Conservation (phyloP, 192 early-diverging fungal genomes). For the Umbelopsis sp. region DNA sequence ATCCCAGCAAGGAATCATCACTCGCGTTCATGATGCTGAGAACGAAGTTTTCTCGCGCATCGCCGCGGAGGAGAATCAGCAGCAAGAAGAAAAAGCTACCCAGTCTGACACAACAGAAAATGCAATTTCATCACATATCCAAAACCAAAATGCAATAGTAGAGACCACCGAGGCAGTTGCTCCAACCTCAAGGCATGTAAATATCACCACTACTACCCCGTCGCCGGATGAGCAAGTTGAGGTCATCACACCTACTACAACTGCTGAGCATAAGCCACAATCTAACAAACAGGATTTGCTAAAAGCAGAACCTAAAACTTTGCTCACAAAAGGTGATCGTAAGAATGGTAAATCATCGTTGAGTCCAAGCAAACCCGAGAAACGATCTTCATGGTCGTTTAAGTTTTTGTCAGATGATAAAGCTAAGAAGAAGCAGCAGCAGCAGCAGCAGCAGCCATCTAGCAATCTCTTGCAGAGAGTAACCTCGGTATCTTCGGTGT, state of each 20-base stretch:
- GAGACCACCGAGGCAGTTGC: background rate
- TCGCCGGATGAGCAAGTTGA: no score
- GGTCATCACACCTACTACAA: no score
- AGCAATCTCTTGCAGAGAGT: background rate
- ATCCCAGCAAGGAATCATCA: conserved; percentile 31
- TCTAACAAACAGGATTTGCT: no score
- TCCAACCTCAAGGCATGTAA: background rate
- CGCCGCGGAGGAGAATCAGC: conserved; percentile 3
- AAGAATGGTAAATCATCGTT: background rate
- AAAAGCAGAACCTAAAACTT: no score
- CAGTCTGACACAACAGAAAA: background rate
- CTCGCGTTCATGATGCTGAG: conserved; percentile 40
- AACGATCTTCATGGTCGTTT: conserved; percentile 21
- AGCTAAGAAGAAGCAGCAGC: conserved; percentile 17
- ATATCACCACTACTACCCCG: background rate
- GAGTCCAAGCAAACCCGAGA: background rate
- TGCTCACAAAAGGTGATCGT: background rate
- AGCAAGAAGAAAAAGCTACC: background rate
- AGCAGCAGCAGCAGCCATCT: background rate
- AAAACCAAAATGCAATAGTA: background rate
- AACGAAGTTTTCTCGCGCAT: conserved; percentile 23
- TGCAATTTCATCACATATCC: background rate
- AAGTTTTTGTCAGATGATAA: conserved; percentile 26
- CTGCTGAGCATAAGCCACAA: no score
- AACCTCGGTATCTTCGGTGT: background rate